Base-by-base conservation (phyloP, 2,329 filamentous ascomycete genomes). In the Xenosphaeropsis pyriputrescens region DNA sequence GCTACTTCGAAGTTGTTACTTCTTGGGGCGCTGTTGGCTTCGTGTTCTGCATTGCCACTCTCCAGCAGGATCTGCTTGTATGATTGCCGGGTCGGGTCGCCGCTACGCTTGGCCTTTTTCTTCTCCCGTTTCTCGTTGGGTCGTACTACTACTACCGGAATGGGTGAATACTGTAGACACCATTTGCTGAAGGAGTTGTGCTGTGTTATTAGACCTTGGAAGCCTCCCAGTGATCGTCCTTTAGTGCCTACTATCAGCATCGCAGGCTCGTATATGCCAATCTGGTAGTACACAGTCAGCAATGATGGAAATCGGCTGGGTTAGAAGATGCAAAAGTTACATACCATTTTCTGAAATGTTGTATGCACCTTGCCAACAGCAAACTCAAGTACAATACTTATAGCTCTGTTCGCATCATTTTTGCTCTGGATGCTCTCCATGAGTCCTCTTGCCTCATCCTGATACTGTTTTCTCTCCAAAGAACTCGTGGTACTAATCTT, bases 121-220 rank as follows among this genome's bases (percentile, higher is more conserved):
- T 80, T 80, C 50, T 79, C 67, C 13, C 79, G 70, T 57, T 82
- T 82, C 14, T 72, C 70, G 7, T 72, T 73, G 15, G 79, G 78
- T 5, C 79, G 70, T 1, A 84, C 79, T 31, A 85, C 79, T 35
- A 84, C 79, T 12, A 84, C 79, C 1, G 79, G 79, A 11, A 85
- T 77, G 1, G 79, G 79, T 0, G 75, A 82, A 51, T 82, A 77
- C 50, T 84, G 79, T 14, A 84, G 61, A 50, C 79, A 84, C 57
- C 81, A 84, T 54, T 83, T 83, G 8, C 76, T 81, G 16, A 84
- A 76, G 3, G 75, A 80, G 33, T 56, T 57, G 29, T 50, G 50
- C 19, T 78, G 78, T 9, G 72, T 74, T 5, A 84, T 64, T 13
- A 85, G 57, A 34, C 76, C 75, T 57, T 83, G 78, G 43, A 84